These are phyloP conservation scores for Boletales sp. DNA, from an alignment of 768 basidiomycete species.

Conservation along the genomic window DNA sequence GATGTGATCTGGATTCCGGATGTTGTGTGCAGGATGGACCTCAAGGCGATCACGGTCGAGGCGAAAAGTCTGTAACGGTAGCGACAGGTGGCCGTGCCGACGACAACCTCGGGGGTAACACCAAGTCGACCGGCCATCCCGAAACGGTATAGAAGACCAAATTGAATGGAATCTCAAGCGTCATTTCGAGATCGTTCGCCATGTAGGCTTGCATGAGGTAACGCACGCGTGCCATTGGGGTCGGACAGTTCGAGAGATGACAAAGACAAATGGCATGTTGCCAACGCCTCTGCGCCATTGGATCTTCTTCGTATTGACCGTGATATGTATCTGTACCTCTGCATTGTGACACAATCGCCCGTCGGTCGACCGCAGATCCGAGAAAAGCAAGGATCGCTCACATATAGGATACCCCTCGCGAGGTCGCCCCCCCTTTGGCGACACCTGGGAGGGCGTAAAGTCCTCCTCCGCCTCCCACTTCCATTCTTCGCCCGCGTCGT, in stretches of 20 bases:
- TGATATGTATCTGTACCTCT: constrained; percentile 57
- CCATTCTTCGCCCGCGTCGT: constrained; percentile 47
- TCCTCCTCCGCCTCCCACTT: constrained; percentile 72
- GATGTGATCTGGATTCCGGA: too few relatives aligned
- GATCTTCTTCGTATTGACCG: constrained; percentile 51
- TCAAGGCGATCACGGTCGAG: too few relatives aligned
- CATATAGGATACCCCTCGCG: constrained; percentile 56
- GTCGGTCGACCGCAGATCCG: neutral
- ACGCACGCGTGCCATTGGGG: constrained; percentile 18
- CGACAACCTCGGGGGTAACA: too few relatives aligned
- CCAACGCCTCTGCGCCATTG: constrained; percentile 53
- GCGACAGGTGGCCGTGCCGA: too few relatives aligned
- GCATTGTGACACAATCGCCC: constrained; percentile 48
- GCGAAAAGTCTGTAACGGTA: too few relatives aligned
- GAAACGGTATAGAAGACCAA: too few relatives aligned
- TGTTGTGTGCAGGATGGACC: too few relatives aligned
- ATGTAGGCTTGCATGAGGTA: too few relatives aligned
- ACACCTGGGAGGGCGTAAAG: constrained; percentile 53
- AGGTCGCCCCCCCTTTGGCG: constrained; percentile 45
- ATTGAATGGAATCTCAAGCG: too few relatives aligned
- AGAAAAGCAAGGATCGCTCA: constrained; percentile 34
- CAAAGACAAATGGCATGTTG: constrained; percentile 61
- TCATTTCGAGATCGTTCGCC: too few relatives aligned
- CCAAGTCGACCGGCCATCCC: too few relatives aligned
- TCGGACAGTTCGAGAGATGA: constrained; percentile 23